Evolutionary conservation across 441 rosid genomes (phyloP).

Genomic region (Euphorbia corollata): DNA sequence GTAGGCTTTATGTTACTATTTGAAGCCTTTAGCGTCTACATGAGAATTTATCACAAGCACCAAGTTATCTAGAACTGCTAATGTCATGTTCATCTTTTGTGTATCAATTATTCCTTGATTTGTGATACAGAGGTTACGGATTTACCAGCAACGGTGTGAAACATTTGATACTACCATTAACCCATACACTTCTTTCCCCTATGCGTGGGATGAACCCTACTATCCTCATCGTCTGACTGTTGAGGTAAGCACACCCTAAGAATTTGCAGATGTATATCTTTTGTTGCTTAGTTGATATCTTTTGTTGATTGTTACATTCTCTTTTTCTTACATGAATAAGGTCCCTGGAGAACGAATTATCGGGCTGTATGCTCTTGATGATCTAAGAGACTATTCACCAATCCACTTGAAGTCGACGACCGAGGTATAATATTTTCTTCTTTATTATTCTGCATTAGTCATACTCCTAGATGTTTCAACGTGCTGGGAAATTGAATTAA

Average conservation of each 20-base stretch:
- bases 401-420: constrained; percentile 62
- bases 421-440: constrained; percentile 47
- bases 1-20: too few species aligned
- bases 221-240: constrained; percentile 81
- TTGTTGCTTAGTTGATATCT: background rate
- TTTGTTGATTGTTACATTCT: constrained; percentile 9
- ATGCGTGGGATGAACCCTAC: constrained; percentile 99
- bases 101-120: background rate
- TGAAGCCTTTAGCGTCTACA: background rate
- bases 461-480: background rate
- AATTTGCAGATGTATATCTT: background rate
- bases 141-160: constrained; percentile 90
- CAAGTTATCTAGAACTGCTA: background rate
- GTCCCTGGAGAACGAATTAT: constrained; percentile 85
- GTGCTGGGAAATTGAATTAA: background rate
- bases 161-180: constrained; percentile 73
- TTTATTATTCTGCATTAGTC: background rate
- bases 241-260: constrained; percentile 47
- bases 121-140: constrained; percentile 57
- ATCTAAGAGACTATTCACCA: constrained; percentile 53
- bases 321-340: constrained; percentile 31
- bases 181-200: constrained; percentile 73
- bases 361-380: constrained; percentile 80
- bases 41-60: background rate
- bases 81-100: background rate